A percentile compares a stretch with the other conserved stretches of the same genome.
phyloP scores from a whole-genome alignment of 2,329 filamentous ascomycete species.

The Thielaviopsis ethacetica region DNA sequence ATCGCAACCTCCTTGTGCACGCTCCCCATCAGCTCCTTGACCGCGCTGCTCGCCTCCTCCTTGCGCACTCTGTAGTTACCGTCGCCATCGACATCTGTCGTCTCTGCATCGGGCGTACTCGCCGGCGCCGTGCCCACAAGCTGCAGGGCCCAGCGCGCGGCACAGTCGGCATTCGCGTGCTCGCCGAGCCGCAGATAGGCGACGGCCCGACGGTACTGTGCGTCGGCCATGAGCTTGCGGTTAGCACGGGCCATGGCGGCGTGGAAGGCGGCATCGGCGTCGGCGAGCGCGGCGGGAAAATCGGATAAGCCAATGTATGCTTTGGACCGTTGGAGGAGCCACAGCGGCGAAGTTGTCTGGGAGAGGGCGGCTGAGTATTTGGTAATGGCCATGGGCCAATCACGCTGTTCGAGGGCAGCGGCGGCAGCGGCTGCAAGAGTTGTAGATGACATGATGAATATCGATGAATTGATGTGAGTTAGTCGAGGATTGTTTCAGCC shows the following conservation, averaged over 20 bases:
- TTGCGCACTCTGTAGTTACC: slow-evolving; percentile 31
- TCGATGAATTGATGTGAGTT: neutral
- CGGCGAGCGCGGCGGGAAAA: slow-evolving; percentile 47
- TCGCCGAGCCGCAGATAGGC: slow-evolving; percentile 52
- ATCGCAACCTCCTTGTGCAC: slow-evolving; percentile 11
- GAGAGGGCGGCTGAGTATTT: slow-evolving; percentile 53
- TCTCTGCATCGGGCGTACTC: slow-evolving; percentile 5
- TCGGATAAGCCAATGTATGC: slow-evolving; percentile 52
- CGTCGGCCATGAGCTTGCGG: slow-evolving; percentile 60
- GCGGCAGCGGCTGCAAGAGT: slow-evolving; percentile 44
- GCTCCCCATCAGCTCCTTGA: slow-evolving; percentile 18
- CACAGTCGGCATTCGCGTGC: slow-evolving; percentile 59
- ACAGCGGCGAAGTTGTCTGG: slow-evolving; percentile 50
- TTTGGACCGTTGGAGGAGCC: slow-evolving; percentile 69
- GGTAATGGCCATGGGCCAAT: slow-evolving; percentile 51
- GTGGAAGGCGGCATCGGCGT: slow-evolving; percentile 50
- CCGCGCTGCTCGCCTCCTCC: slow-evolving; percentile 17
- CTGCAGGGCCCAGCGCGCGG: slow-evolving; percentile 43
- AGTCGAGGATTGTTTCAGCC: neutral
- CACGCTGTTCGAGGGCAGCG: slow-evolving; percentile 40
- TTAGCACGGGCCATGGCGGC: slow-evolving; percentile 51
- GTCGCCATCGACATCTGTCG: slow-evolving; percentile 22
- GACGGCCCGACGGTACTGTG: slow-evolving; percentile 66
- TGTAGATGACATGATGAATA: slow-evolving; percentile 31
- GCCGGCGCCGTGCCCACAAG: slow-evolving; percentile 21